A percentile compares a stretch with the other conserved stretches of the same genome.
These are phyloP conservation scores for Buddleja alternifolia DNA, from an alignment of 257 asterid genomes.

Conservation along the genomic window DNA sequence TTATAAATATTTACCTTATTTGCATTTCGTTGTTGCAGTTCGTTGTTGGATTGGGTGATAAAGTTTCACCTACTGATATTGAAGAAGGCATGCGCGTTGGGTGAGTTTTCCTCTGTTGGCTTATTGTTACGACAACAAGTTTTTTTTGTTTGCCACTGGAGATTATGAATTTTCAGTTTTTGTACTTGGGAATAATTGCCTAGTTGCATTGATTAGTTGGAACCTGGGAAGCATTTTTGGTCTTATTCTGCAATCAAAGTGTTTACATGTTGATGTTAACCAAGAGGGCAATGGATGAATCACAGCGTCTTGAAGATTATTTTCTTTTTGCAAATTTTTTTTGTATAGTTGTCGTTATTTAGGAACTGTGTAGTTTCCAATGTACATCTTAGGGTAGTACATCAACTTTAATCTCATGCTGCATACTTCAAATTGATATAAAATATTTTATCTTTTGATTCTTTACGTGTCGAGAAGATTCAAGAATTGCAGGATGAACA, in stretches of 20 bases:
- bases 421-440: too few relatives aligned
- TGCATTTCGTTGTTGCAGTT: conserved; percentile 54
- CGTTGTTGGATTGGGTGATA: conserved; percentile 95
- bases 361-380: too few relatives aligned
- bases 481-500: neutral
- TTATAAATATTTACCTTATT: conserved; percentile 10
- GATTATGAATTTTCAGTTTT: conserved; percentile 7
- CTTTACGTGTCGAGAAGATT: too few relatives aligned
- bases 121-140: neutral
- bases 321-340: too few relatives aligned
- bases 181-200: neutral
- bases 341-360: too few relatives aligned
- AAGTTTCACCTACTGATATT: conserved; percentile 96
- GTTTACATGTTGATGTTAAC: too few relatives aligned
- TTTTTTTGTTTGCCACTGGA: neutral
- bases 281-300: too few relatives aligned
- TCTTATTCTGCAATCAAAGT: neutral
- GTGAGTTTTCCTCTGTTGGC: conserved; percentile 43
- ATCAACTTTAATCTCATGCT: too few relatives aligned
- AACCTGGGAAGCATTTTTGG: neutral
- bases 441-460: too few relatives aligned
- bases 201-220: neutral
- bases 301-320: too few relatives aligned
- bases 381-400: too few relatives aligned
- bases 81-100: conserved; percentile 99